A percentile compares a stretch with the other conserved stretches of the same genome.
These are phyloP conservation scores for Boletus reticuloceps DNA, from an alignment of 768 basidiomycete genomes.

Conservation along the genomic window DNA sequence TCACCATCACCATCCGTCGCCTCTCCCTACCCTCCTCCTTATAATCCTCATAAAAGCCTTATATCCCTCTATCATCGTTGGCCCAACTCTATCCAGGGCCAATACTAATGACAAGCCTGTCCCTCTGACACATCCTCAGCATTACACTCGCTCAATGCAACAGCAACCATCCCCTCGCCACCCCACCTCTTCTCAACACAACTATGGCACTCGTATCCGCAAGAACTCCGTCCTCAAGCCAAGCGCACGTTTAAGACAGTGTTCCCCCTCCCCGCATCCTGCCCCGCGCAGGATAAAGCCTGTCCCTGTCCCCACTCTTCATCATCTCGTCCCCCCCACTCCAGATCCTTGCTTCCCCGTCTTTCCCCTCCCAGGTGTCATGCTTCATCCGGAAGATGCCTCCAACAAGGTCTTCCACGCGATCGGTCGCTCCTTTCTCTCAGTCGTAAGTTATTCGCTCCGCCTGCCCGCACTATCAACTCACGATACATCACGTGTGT, in stretches of 20 bases:
- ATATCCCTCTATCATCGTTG: constrained; percentile 27
- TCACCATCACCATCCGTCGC: constrained; percentile 25
- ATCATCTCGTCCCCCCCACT: constrained; percentile 15
- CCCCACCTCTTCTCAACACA: constrained; percentile 28
- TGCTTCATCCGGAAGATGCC: constrained; percentile 74
- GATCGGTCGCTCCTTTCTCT: constrained; percentile 68
- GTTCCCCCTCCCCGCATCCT: constrained; percentile 37
- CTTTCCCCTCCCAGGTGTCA: constrained; percentile 63
- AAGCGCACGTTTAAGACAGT: constrained; percentile 47
- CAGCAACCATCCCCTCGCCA: neutral
- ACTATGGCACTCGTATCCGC: constrained; percentile 55
- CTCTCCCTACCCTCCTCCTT: constrained; percentile 10
- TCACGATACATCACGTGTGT: constrained; percentile 18
- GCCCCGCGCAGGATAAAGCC: constrained; percentile 33
- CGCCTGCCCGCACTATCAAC: constrained; percentile 8
- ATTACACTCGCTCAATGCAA: constrained; percentile 12
- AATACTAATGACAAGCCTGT: constrained; percentile 20
- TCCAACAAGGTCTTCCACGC: constrained; percentile 70
- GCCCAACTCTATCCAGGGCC: constrained; percentile 16
- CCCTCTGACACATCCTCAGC: constrained; percentile 15
- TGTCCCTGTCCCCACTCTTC: constrained; percentile 24
- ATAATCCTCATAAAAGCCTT: constrained; percentile 14
- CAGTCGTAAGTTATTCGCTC: constrained; percentile 52
- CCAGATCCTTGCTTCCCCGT: constrained; percentile 28
- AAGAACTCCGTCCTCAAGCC: constrained; percentile 53